Base-by-base conservation (phyloP, 2,329 filamentous ascomycete genomes). In the Claviceps sp. region DNA sequence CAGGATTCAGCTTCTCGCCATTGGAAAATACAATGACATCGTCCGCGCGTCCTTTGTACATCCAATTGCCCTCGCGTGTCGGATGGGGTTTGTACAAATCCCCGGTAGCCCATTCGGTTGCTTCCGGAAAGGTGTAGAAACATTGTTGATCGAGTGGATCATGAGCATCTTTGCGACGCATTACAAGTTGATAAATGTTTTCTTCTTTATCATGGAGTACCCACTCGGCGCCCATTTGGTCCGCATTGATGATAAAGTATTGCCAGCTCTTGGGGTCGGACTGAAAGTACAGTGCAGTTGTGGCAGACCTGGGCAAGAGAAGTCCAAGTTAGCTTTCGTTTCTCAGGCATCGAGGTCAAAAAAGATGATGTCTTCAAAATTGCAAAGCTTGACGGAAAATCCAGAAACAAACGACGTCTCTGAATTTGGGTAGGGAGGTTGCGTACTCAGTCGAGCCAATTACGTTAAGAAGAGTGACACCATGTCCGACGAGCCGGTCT, bases 401-500 rank as follows among this genome's bases (percentile, higher is more conserved):
- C 9, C 3, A 11, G 30, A 34, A 34, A 11, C 30, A 34, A 34
- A 34, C 30, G 9, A 34, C 30, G 30, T 34, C 30, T 11, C 30
- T 34, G 9, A 3, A 11, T 34, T 11, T 11, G 30, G 1, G 30
- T 9, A 34, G 30, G 30, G 30, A 3, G 1, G 1, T 40, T 8
- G 61, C 65, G 22, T 59, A 72, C 69, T 75, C 71, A 2, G 71
- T 74, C 9, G 70, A 62, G 0, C 65, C 65, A 5, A 74, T 71
- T 0, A 64, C 34, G 53, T 71, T 74, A 9, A 48, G 20, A 5
- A 73, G 51, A 0, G 4, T 48, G 0, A 70, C 62, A 2, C 71
- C 70, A 0, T 58, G 56, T 2, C 65, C 58, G 1, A 66, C 63
- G 5, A 74, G 59, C 26, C 56, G 60, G 48, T 73, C 61, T 3